Conservation (phyloP, 2,329 filamentous ascomycete genomes). For the Didymella pomorum region DNA sequence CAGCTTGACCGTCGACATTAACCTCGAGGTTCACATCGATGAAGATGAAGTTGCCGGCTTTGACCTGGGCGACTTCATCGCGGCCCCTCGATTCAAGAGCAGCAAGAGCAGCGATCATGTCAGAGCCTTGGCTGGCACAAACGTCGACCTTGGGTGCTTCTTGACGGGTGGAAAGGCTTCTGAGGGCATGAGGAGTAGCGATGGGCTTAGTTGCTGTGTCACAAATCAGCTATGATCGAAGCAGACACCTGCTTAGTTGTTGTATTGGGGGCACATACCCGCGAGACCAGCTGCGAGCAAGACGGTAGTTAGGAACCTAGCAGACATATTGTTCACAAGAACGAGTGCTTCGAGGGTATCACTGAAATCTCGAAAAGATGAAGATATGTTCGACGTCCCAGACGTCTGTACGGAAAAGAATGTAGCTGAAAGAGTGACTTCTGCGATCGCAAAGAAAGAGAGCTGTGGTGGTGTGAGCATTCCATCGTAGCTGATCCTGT, state of each 20-base stretch:
- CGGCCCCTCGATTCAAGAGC: slow-evolving; percentile 2
- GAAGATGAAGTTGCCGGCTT: neutral
- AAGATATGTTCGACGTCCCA: slow-evolving; percentile 3
- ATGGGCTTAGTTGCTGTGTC: slow-evolving; percentile 11
- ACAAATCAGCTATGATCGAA: neutral
- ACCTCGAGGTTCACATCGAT: neutral
- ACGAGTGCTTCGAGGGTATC: neutral
- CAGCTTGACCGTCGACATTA: neutral
- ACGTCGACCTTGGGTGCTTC: neutral
- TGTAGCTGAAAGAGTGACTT: slow-evolving; percentile 9
- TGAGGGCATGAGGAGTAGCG: neutral
- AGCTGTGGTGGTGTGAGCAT: neutral
- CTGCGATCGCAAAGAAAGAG: slow-evolving; percentile 1
- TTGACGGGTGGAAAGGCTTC: neutral
- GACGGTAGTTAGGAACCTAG: slow-evolving; percentile 2
- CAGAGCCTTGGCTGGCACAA: neutral
- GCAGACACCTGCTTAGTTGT: neutral
- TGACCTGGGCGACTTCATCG: slow-evolving; percentile 3
- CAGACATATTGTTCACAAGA: slow-evolving; percentile 3
- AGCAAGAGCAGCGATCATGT: slow-evolving; percentile 2
- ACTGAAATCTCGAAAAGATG: neutral
- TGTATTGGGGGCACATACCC: neutral
- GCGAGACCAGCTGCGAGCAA: slow-evolving; percentile 19
- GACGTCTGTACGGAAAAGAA: slow-evolving; percentile 1
- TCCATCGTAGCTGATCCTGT: neutral